Conservation (phyloP, 805 yeast genomes). For the Yarrowia deformans region DNA sequence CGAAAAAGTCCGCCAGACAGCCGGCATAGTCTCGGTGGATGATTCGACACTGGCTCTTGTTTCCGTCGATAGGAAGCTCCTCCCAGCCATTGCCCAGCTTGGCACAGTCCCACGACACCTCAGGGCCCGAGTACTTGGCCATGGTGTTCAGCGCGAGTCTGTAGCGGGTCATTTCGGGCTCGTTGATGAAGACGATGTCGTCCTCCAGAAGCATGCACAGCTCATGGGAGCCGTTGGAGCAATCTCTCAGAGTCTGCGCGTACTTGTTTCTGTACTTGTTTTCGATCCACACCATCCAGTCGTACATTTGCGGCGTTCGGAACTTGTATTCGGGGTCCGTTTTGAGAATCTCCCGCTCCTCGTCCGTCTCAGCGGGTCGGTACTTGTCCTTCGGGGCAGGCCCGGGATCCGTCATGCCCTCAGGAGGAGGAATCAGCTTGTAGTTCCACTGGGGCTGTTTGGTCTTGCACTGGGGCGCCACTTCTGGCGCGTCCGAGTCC, state of each 20-base stretch:
- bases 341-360: neutral
- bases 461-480: neutral
- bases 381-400: neutral
- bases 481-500: slow-evolving; percentile 5
- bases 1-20: slow-evolving; percentile 28
- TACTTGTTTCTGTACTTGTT: slow-evolving; percentile 29
- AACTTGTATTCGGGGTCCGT: slow-evolving; percentile 22
- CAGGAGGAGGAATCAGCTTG: neutral
- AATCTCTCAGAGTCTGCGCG: slow-evolving; percentile 34
- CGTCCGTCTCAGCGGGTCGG: slow-evolving; percentile 2
- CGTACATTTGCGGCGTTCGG: slow-evolving; percentile 15
- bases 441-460: neutral
- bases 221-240: slow-evolving; percentile 41
- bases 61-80: slow-evolving; percentile 8
- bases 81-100: slow-evolving; percentile 29
- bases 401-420: neutral
- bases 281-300: slow-evolving; percentile 21
- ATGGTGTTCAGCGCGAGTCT: slow-evolving; percentile 11
- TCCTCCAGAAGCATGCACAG: slow-evolving; percentile 43
- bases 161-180: neutral
- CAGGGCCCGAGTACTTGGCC: slow-evolving; percentile 18
- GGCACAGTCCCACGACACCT: slow-evolving; percentile 37
- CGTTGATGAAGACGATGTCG: slow-evolving; percentile 42
- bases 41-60: slow-evolving; percentile 35
- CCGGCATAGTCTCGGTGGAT: slow-evolving; percentile 14